Evolutionary conservation across 345 rosid species (phyloP).

Genomic region (Eucalyptus sp.): DNA sequence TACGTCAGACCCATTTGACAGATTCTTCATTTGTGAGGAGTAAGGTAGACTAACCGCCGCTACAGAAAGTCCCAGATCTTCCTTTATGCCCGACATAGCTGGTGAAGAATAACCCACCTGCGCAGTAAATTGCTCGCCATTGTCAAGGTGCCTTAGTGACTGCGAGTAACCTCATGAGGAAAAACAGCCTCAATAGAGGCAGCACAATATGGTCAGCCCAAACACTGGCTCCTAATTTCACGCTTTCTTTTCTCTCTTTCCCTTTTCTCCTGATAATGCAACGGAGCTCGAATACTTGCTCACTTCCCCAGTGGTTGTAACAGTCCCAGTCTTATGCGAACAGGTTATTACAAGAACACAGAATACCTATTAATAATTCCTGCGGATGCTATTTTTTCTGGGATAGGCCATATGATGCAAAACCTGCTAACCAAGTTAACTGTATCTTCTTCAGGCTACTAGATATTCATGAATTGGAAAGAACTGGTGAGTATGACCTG

Average conservation of each 20-base stretch:
- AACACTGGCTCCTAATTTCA: not conserved
- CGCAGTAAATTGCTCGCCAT: not conserved
- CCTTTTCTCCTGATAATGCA: not conserved
- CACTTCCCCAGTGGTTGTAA: not conserved
- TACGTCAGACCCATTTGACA: not conserved
- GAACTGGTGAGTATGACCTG: not conserved
- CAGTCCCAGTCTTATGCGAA: not conserved
- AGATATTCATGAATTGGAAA: not conserved
- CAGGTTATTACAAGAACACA: not conserved
- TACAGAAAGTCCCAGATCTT: slow-evolving; percentile 22
- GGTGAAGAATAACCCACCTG: slow-evolving; percentile 32
- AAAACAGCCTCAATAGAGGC: not conserved
- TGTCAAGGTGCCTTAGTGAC: not conserved
- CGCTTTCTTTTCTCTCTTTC: not conserved
- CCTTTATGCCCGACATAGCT: slow-evolving; percentile 22
- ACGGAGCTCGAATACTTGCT: not conserved
- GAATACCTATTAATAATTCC: not conserved
- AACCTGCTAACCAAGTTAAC: not conserved
- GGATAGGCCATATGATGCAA: not conserved
- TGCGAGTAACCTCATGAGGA: not conserved
- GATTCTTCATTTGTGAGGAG: not conserved
- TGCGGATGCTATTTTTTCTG: not conserved
- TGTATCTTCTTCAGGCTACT: not conserved
- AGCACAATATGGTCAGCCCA: not conserved
- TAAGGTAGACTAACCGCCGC: slow-evolving; percentile 4